Conservation (phyloP, 441 rosid species). For the Aquilaria agallochum region DNA sequence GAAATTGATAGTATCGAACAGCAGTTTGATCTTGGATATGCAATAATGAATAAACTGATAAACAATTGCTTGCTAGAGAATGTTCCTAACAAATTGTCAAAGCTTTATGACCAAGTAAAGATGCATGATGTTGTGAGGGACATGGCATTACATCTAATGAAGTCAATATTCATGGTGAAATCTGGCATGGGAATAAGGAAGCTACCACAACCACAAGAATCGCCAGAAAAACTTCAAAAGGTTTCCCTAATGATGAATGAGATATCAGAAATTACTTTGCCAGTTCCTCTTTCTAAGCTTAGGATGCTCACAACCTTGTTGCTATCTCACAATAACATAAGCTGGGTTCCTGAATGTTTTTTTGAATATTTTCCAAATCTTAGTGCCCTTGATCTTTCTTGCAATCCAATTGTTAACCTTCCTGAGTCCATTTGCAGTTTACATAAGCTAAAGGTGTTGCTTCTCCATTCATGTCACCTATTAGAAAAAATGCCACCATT, state of each 20-base stretch:
- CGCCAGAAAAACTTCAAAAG: slow-evolving; percentile 1
- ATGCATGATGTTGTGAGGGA: slow-evolving; percentile 23
- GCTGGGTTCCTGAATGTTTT: slow-evolving; percentile 6
- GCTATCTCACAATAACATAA: background rate
- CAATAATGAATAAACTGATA: slow-evolving; percentile 9
- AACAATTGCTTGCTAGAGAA: slow-evolving; percentile 5
- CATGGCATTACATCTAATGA: slow-evolving; percentile 18
- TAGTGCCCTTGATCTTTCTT: slow-evolving; percentile 12
- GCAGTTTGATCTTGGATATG: slow-evolving; percentile 6
- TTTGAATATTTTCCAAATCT: slow-evolving; percentile 7
- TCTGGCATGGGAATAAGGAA: slow-evolving; percentile 3
- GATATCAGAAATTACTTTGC: slow-evolving; percentile 3
- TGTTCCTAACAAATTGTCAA: background rate
- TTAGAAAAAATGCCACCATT: slow-evolving; percentile 14
- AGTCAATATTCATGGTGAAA: slow-evolving; percentile 12
- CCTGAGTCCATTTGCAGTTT: slow-evolving; percentile 15
- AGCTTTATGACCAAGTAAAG: background rate
- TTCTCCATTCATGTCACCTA: background rate
- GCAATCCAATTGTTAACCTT: background rate
- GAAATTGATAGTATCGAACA: background rate
- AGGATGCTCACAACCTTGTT: slow-evolving; percentile 19
- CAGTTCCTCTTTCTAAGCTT: slow-evolving; percentile 11
- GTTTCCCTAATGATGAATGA: slow-evolving; percentile 15
- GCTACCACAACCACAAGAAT: slow-evolving; percentile 11
- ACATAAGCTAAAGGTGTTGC: slow-evolving; percentile 5